Evolutionary conservation across 805 yeast species (phyloP), one percentile per base, ranked within the genome.

Genomic region (Wickerhamomyces alni): DNA sequence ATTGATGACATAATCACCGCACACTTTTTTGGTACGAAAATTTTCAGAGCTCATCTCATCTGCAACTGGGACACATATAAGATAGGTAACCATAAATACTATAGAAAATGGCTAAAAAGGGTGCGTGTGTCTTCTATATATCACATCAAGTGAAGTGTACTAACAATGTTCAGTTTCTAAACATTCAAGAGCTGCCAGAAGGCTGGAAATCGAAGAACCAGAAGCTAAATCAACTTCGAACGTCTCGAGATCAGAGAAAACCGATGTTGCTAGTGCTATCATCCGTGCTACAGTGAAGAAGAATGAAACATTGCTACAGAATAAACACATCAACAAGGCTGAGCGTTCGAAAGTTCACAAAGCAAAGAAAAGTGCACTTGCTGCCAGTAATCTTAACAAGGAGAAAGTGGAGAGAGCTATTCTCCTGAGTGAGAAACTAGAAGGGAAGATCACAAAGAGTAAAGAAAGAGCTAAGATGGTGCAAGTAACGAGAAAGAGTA

Each of bases 111-210:
- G 59, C 58, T 11, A 55, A 54, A 37, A 55, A 55, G 29, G 39
- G 58, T 55, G 36, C 6, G 59, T 41, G 19, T 8, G 17, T 21
- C 21, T 3, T 29, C 18, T n/a, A n/a, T n/a, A n/a, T n/a, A n/a
- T n/a, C n/a, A n/a, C n/a, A n/a, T n/a, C n/a, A n/a, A n/a, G n/a
- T n/a, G n/a, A 18, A 15, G 4, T n/a, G 12, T 19, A n/a, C 34
- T 35, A 38, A 33, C 38, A 17, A 4, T 7, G 17, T 10, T 3
- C 33, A 65, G 72, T 79, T 21, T 80, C 87, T 16, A 81, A 80
- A 48, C 78, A 73, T 44, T 80, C 88, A 33, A 72, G 93, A 64
- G 87, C 88, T 3, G 89, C 93, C 2, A 77, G 89, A 63, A 69
- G 87, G 57, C 82, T 81, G 7, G 74, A 70, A 43, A 59, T 64